phyloP scores from a whole-genome alignment of 2,329 filamentous ascomycete species.

The Neonectria coccinea region DNA sequence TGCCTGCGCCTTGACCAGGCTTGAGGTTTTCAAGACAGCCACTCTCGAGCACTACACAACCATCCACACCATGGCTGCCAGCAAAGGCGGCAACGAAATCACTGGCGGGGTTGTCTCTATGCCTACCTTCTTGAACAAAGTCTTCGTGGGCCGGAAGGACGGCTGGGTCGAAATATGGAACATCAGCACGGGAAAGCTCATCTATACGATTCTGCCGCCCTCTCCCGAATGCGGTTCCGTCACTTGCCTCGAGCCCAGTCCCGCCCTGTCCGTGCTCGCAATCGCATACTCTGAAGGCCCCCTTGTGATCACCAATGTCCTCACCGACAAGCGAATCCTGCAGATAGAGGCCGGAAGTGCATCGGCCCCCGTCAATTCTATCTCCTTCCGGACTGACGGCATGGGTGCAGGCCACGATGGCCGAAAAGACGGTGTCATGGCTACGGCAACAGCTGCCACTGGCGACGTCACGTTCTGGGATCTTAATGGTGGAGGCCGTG shows the following conservation, averaged over 20 bases:
- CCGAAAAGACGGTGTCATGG: conserved; percentile 89
- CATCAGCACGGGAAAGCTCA: conserved; percentile 87
- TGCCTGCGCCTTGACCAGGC: conserved; percentile 77
- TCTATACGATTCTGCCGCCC: conserved; percentile 89
- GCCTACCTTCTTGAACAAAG: conserved; percentile 96
- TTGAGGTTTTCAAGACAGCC: conserved; percentile 90
- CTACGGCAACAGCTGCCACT: conserved; percentile 80
- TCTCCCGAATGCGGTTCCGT: conserved; percentile 79
- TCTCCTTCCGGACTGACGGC: conserved; percentile 91
- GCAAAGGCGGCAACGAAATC: conserved; percentile 73
- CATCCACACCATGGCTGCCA: conserved; percentile 69
- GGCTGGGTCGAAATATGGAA: conserved; percentile 98
- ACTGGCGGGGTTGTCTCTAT: conserved; percentile 86
- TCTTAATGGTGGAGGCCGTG: conserved; percentile 86
- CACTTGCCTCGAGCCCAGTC: conserved; percentile 87
- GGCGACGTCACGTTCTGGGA: conserved; percentile 98
- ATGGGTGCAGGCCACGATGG: conserved; percentile 90
- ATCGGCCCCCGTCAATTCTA: conserved; percentile 78
- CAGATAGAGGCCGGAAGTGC: conserved; percentile 74
- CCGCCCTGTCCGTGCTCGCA: conserved; percentile 85
- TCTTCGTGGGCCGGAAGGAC: conserved; percentile 88
- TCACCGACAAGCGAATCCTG: conserved; percentile 79
- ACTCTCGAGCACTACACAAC: conserved; percentile 93
- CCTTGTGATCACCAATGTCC: conserved; percentile 83
- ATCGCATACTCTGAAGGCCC: conserved; percentile 87